Evolutionary conservation across 805 yeast genomes (phyloP).

Genomic region (Nakazawaea peltata): DNA sequence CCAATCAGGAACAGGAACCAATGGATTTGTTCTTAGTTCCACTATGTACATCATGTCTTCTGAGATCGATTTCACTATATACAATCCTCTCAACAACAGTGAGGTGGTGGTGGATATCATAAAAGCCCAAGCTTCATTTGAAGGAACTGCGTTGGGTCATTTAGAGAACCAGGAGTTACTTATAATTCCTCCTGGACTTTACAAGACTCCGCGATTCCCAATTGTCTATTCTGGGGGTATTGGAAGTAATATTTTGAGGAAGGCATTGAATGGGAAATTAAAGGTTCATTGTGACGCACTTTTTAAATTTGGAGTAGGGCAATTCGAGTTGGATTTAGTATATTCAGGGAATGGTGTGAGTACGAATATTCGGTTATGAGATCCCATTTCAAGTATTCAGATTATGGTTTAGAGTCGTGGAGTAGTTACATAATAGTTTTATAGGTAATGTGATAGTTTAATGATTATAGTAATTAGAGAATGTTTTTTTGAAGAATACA

Average conservation of each 20-base stretch:
- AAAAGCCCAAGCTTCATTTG: conserved; percentile 40
- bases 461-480: too few species aligned
- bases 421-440: too few species aligned
- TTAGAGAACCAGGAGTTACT: conserved; percentile 32
- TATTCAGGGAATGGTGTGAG: conserved; percentile 38
- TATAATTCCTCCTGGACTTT: conserved; percentile 43
- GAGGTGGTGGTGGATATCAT: conserved; percentile 32
- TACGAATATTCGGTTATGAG: conserved; percentile 30
- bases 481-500: too few species aligned
- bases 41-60: conserved; percentile 48
- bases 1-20: conserved; percentile 2
- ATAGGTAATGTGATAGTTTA: too few species aligned
- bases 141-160: conserved; percentile 38
- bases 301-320: conserved; percentile 29
- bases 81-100: conserved; percentile 45
- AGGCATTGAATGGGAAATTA: conserved; percentile 43
- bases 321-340: conserved; percentile 30
- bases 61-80: conserved; percentile 44
- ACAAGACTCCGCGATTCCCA: conserved; percentile 41
- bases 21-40: conserved; percentile 38
- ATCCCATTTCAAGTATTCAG: too few species aligned
- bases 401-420: too few species aligned
- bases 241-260: conserved; percentile 40
- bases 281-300: conserved; percentile 37
- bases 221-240: conserved; percentile 36